These are phyloP conservation scores for Aleurites moluccanus DNA, from an alignment of 441 rosid genomes.

Conservation along the genomic window DNA sequence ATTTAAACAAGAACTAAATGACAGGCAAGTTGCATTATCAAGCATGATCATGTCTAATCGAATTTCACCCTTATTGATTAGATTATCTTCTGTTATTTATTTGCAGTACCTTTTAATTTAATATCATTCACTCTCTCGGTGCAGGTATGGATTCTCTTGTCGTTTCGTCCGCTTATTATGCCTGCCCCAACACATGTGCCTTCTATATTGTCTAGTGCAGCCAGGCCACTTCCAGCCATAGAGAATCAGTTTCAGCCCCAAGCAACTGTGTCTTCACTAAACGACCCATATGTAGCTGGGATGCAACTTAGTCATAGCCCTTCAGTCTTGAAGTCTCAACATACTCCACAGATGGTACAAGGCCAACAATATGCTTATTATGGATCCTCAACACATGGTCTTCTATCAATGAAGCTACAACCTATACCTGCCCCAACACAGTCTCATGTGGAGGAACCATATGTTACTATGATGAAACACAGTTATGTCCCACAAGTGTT, in stretches of 20 bases:
- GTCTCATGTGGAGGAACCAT: conserved; percentile 10
- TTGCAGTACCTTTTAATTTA: neutral
- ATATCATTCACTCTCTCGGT: conserved; percentile 12
- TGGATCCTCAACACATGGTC: conserved; percentile 12
- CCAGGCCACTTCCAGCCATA: conserved; percentile 11
- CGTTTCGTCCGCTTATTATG: conserved; percentile 40
- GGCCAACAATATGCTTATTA: conserved; percentile 25
- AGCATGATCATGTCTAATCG: neutral
- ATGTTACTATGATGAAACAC: neutral
- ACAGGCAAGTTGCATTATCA: conserved; percentile 33
- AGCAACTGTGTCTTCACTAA: conserved; percentile 29
- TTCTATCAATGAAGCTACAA: conserved; percentile 10
- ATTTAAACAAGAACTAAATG: conserved; percentile 49
- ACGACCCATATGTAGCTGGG: conserved; percentile 26
- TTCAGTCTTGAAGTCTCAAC: conserved; percentile 32
- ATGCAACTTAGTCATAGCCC: conserved; percentile 31
- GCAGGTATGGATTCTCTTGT: conserved; percentile 45
- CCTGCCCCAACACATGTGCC: conserved; percentile 27
- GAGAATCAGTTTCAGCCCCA: conserved; percentile 20
- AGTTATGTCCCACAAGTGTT: conserved; percentile 14
- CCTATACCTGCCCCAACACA: conserved; percentile 1
- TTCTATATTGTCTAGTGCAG: conserved; percentile 28
- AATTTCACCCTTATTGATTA: neutral
- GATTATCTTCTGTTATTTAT: neutral
- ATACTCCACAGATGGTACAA: conserved; percentile 17